These are phyloP conservation scores for Chamaecyparis obtusa DNA, from an alignment of 75 land plant genomes.

Conservation along the genomic window DNA sequence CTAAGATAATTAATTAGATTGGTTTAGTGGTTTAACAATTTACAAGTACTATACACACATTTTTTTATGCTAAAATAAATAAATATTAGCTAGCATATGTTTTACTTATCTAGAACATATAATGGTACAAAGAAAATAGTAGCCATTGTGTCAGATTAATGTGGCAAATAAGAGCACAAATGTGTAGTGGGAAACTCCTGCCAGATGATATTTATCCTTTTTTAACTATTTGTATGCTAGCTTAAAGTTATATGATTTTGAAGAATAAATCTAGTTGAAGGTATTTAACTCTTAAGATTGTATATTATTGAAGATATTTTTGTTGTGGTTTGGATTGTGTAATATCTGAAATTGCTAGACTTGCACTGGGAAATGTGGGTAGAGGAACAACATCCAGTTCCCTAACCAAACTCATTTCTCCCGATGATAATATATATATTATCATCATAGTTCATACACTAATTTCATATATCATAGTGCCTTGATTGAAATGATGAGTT, in stretches of 20 bases:
- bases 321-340: not conserved
- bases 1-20: too few relatives aligned
- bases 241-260: not conserved
- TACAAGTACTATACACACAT: not conserved
- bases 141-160: not conserved
- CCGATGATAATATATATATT: not conserved
- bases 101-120: not conserved
- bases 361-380: not conserved
- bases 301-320: not conserved
- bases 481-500: not conserved
- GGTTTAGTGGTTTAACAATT: not conserved
- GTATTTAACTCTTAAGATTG: not conserved
- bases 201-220: not conserved
- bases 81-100: not conserved
- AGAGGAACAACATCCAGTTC: not conserved
- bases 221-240: not conserved
- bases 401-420: not conserved
- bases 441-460: not conserved
- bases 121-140: not conserved
- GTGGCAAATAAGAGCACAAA: not conserved
- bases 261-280: not conserved
- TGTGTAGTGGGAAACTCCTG: not conserved
- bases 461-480: not conserved
- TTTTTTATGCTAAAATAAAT: not conserved
- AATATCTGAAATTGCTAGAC: not conserved